Evolutionary conservation across 2,329 filamentous ascomycete genomes (phyloP).

Genomic region (Ascochyta pisi): DNA sequence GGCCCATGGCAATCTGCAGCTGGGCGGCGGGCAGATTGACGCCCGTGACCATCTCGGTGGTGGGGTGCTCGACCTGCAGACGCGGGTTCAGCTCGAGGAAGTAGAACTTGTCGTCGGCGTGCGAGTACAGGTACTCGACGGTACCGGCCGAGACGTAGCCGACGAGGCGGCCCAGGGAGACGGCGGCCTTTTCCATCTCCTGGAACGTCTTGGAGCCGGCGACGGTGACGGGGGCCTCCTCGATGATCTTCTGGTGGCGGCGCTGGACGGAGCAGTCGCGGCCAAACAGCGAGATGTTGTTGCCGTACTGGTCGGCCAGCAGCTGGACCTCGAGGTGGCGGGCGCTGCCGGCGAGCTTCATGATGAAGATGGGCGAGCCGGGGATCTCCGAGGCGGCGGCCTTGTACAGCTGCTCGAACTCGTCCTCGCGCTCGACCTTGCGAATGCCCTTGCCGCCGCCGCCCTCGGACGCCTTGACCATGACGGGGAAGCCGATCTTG

Average conservation of each 20-base stretch:
- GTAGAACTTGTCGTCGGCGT: constrained; percentile 98
- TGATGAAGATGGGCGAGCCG: constrained; percentile 99
- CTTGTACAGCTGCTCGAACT: constrained; percentile 88
- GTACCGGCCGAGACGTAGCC: constrained; percentile 99
- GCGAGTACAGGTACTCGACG: constrained; percentile 98
- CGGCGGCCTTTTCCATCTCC: constrained; percentile 95
- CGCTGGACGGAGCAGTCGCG: constrained; percentile 98
- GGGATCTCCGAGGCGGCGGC: constrained; percentile 97
- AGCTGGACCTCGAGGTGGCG: constrained; percentile 97
- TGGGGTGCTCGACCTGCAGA: constrained; percentile 99
- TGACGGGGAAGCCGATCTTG: constrained; percentile 96
- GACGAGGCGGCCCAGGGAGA: constrained; percentile 90
- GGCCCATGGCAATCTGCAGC: constrained; percentile 98
- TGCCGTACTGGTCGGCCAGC: constrained; percentile 97
- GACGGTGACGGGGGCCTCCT: constrained; percentile 97
- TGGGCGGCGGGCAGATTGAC: constrained; percentile 97
- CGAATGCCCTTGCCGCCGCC: constrained; percentile 99
- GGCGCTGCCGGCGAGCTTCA: constrained; percentile 97
- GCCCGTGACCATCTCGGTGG: constrained; percentile 98
- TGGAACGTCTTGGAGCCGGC: constrained; percentile 89
- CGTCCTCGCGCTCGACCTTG: constrained; percentile 85
- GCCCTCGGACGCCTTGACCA: constrained; percentile 99
- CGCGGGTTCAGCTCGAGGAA: constrained; percentile 98
- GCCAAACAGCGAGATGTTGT: constrained; percentile 98
- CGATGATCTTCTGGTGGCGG: constrained; percentile 99